These are phyloP conservation scores for Rhodosporidiobolus odoratus DNA, from an alignment of 768 basidiomycete genomes.

Conservation along the genomic window DNA sequence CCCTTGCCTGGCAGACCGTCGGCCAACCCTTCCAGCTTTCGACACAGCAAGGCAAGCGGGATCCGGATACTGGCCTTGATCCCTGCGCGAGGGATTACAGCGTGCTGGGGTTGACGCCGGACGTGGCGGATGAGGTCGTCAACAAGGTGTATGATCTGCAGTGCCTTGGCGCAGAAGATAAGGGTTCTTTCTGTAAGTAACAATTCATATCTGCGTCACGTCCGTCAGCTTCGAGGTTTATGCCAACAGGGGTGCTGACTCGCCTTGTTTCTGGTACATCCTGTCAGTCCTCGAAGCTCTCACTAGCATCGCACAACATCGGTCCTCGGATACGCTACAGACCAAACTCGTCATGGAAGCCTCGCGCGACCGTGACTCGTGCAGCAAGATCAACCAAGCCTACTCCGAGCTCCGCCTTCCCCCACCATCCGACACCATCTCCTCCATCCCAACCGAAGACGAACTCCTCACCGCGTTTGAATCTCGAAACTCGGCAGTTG, in stretches of 20 bases:
- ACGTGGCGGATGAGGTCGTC: slow-evolving; percentile 19
- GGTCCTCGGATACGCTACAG: slow-evolving; percentile 8
- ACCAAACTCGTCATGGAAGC: slow-evolving; percentile 19
- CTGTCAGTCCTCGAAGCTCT: slow-evolving; percentile 17
- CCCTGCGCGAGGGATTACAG: slow-evolving; percentile 11
- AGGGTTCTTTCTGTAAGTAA: slow-evolving; percentile 5
- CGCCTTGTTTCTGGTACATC: background rate
- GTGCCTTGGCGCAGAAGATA: background rate
- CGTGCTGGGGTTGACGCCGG: slow-evolving; percentile 22
- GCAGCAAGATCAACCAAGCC: slow-evolving; percentile 23
- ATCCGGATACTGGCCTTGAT: background rate
- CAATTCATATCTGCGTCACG: background rate
- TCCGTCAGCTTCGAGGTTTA: background rate
- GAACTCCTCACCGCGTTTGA: slow-evolving; percentile 4
- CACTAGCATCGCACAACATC: slow-evolving; percentile 12
- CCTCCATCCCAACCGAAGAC: background rate
- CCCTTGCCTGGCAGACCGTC: background rate
- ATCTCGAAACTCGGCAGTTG: slow-evolving; percentile 1
- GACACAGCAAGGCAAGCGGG: background rate
- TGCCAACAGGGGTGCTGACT: background rate
- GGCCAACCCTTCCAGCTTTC: background rate
- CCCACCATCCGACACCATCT: background rate
- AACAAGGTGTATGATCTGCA: slow-evolving; percentile 6
- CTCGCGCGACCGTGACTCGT: background rate
- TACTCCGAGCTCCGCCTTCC: slow-evolving; percentile 24